Evolutionary conservation across 805 yeast genomes (phyloP).

Genomic region (Cyberlindnera maritima): DNA sequence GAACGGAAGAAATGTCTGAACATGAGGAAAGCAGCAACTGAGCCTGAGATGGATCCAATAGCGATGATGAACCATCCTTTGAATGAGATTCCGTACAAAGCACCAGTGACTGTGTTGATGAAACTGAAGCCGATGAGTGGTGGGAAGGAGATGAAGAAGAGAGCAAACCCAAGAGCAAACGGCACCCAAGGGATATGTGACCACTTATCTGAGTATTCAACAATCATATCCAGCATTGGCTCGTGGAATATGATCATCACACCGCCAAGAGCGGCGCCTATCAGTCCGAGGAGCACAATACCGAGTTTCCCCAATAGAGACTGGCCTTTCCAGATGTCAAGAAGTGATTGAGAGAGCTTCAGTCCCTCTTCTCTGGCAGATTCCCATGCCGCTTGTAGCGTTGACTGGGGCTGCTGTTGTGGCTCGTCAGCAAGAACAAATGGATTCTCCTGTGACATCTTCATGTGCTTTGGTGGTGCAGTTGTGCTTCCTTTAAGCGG

Average conservation of each 20-base stretch:
- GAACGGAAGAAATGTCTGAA: constrained; percentile 58
- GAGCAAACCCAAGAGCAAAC: constrained; percentile 45
- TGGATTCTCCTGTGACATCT: constrained; percentile 12
- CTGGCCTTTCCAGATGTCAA: constrained; percentile 16
- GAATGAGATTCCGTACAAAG: constrained; percentile 73
- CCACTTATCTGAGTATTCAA: constrained; percentile 28
- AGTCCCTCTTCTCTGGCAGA: constrained; percentile 4
- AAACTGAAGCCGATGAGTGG: constrained; percentile 84
- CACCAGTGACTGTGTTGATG: constrained; percentile 65
- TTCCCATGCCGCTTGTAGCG: background rate
- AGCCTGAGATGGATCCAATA: constrained; percentile 66
- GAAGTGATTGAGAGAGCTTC: constrained; percentile 1
- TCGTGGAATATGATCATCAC: constrained; percentile 21
- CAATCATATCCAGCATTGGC: constrained; percentile 17
- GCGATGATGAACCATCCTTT: constrained; percentile 80
- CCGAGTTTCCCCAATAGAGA: constrained; percentile 17
- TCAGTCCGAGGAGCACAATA: background rate
- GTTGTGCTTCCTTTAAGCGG: no score
- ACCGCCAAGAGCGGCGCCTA: constrained; percentile 7
- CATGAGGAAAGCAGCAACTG: constrained; percentile 66
- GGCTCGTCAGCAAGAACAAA: constrained; percentile 1
- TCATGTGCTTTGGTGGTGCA: background rate
- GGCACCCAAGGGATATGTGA: constrained; percentile 32
- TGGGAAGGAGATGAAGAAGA: constrained; percentile 79
- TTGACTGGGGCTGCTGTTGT: constrained; percentile 1